Evolutionary conservation across 1,284 basidiomycete species (phyloP), one percentile per base, ranked within the genome.

Genomic region (Thecaphora frezii): DNA sequence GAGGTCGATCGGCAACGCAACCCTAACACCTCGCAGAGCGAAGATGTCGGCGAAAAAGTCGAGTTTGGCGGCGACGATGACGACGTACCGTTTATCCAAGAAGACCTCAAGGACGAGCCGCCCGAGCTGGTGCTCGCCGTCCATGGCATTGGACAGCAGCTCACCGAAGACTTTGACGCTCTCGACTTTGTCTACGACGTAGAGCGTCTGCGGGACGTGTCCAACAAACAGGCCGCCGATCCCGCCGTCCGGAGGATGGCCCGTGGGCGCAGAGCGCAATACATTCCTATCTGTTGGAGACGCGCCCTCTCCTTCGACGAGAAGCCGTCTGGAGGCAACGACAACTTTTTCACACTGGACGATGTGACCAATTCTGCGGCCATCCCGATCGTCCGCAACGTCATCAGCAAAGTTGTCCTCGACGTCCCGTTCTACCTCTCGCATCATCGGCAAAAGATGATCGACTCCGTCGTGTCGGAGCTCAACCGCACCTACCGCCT

Each of bases 251-350:
- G 58, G 8, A 41, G 48, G 22, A 45, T 76, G 26, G 55, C 68
- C 2, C 51, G 66, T 25, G 67, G 69, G 2, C 65, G 82, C 9
- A 78, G 83, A 21, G 79, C 81, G 1, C 83, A 83, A 53, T 82
- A 85, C 43, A 71, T 85, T 5, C 84, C 84, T 0, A 82, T 85
- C 16, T 83, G 84, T 67, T 85, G 84, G 84, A 76, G 84, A 13
- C 81, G 83, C 3, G 81, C 76, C 12, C 73, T 85, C 22, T 51
- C 71, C 19, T 77, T 77, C 21, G 56, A 66, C 46, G 56, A 62
- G 23, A 37, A 53, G 50, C 56, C 64, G 19, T n/a, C 10, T 46
- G 66, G 83, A 18, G 70, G 79, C 18, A 79, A 81, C 38, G 79
- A 81, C 48, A 80, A 81, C 14, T 76, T 75, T 19, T 81, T 82